Conservation (phyloP, 257 asterid genomes). For the Capsicum chinense region DNA sequence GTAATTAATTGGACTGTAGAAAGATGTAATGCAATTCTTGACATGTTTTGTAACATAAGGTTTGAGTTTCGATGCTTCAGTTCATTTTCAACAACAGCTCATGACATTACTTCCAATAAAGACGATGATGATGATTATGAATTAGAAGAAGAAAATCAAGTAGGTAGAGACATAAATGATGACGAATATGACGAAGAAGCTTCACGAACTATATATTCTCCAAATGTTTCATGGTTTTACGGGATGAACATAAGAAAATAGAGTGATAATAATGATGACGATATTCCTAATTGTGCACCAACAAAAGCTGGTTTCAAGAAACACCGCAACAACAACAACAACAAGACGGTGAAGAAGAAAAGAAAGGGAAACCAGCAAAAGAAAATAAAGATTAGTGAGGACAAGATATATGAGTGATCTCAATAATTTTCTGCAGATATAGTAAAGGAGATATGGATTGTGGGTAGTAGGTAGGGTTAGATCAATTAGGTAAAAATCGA, state of each 20-base stretch:
- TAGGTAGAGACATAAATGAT: conserved; percentile 26
- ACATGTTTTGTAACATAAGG: conserved; percentile 60
- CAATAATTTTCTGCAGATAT: conserved; percentile 55
- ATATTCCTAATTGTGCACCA: conserved; percentile 46
- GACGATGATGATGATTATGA: conserved; percentile 55
- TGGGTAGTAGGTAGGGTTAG: conserved; percentile 53
- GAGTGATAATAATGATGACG: conserved; percentile 25
- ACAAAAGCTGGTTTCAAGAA: conserved; percentile 72
- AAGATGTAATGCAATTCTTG: conserved; percentile 76
- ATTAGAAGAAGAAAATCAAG: conserved; percentile 11
- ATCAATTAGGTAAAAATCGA: conserved; percentile 61
- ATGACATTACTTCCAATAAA: conserved; percentile 61
- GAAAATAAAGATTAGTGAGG: conserved; percentile 44
- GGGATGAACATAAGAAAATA: conserved; percentile 47
- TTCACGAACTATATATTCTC: conserved; percentile 61
- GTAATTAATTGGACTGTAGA: conserved; percentile 62
- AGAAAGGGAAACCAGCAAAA: neutral
- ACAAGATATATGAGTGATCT: conserved; percentile 62
- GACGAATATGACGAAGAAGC: conserved; percentile 32
- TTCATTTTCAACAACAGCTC: conserved; percentile 52
- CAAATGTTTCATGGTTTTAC: conserved; percentile 82
- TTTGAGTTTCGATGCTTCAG: conserved; percentile 89
- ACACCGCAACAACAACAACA: conserved; percentile 41
- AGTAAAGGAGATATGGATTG: conserved; percentile 70
- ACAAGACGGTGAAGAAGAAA: conserved; percentile 23